Conservation (phyloP, 2,329 filamentous ascomycete genomes). For the Ascomycota sp. region DNA sequence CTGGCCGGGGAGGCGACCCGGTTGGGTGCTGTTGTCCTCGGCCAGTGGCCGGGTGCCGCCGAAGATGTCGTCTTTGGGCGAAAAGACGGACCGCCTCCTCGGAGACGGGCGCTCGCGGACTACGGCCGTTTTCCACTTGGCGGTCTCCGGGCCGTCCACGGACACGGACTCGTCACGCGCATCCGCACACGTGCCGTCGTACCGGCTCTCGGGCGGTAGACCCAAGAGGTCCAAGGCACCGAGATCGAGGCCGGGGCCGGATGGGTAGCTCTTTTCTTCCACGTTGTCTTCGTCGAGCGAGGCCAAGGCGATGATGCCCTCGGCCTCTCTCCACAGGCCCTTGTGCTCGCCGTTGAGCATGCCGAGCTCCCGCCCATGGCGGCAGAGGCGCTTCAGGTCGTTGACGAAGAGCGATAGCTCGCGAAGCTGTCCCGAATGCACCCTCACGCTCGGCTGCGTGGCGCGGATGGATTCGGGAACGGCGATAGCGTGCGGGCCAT, state of each 20-base stretch:
- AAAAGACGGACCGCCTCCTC: conserved; percentile 40
- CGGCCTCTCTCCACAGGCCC: conserved; percentile 57
- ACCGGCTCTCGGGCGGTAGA: conserved; percentile 23
- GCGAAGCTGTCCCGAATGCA: conserved; percentile 65
- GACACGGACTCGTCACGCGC: conserved; percentile 21
- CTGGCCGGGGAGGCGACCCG: conserved; percentile 17
- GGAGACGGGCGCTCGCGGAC: conserved; percentile 31
- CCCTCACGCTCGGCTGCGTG: conserved; percentile 62
- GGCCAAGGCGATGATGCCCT: conserved; percentile 73
- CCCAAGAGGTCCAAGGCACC: conserved; percentile 21
- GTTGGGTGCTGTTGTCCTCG: conserved; percentile 14
- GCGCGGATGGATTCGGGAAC: conserved; percentile 62
- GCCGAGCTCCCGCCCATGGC: conserved; percentile 46
- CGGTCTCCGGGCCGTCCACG: conserved; percentile 20
- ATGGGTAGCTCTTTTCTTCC: conserved; percentile 16
- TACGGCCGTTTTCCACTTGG: conserved; percentile 28
- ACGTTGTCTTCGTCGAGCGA: conserved; percentile 39
- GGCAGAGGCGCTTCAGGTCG: conserved; percentile 58
- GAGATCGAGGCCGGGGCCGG: conserved; percentile 16
- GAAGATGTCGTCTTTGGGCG: conserved; percentile 47
- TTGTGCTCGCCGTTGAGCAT: conserved; percentile 39
- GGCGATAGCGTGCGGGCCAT: conserved; percentile 13
- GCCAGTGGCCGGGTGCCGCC: conserved; percentile 26
- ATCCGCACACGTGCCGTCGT: conserved; percentile 24
- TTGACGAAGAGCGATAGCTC: conserved; percentile 68